Evolutionary conservation across 768 basidiomycete genomes (phyloP), one percentile per base, ranked within the genome.

Genomic region (Megacollybia marginata): DNA sequence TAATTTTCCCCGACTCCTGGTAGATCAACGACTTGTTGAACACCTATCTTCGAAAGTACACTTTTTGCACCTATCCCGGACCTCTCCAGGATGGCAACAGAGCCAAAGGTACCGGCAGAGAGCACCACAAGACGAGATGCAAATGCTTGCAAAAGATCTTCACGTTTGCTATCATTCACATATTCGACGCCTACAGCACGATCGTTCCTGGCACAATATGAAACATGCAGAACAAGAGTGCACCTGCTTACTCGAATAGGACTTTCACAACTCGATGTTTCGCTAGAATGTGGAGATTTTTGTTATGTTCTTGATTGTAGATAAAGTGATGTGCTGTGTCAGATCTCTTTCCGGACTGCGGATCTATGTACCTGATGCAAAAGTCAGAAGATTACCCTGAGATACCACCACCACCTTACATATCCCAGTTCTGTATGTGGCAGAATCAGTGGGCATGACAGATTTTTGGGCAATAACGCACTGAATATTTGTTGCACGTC

Each of bases 1-100:
- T 77, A 80, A 54, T 88, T 78, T 58, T 85, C 82, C 10, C 89
- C 88, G 0, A 93, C 88, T 15, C 83, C 83, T 1, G 86, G 85
- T 12, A 90, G 74, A 48, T 87, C 79, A 12, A 85, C 71, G 23
- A 79, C 46, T 51, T 71, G 67, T 7, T 64, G 55, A 32, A 91
- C 74, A 10, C 69, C 70, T 47, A 75, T 65, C 33, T 64, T 65
- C 36, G 73, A 57, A 36, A 89, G 65, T 36, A 83, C 55, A 0
- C 64, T 59, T 2, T 59, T 55, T 1, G 75, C 70, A 2, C 89
- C 89, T 48, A 93, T 83, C 6, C 89, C 86, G 0, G 83, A 85
- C 32, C 68, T 67, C 53, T 82, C 79, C 10, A 83, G 63, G 18
- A 83, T 77, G 1, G 73, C 60, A 4, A 78, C 74, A 10, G 79